These are phyloP conservation scores for Zalaria obscura DNA, from an alignment of 2,329 filamentous ascomycete species.

Conservation along the genomic window DNA sequence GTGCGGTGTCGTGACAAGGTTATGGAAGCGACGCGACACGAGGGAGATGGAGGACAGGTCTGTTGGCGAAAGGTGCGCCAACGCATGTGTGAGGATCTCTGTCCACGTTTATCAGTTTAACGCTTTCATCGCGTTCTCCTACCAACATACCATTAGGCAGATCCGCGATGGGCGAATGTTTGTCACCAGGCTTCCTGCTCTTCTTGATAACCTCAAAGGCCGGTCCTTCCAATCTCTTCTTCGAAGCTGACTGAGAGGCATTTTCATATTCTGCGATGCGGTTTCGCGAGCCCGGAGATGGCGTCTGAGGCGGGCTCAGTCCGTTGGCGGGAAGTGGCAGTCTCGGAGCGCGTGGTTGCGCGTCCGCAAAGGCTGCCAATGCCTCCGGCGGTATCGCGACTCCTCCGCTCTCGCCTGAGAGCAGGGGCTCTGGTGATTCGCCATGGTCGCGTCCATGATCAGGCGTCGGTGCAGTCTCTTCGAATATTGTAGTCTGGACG, in stretches of 20 bases:
- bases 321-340: slow-evolving; percentile 8
- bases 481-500: slow-evolving; percentile 22
- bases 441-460: slow-evolving; percentile 45
- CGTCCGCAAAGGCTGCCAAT: slow-evolving; percentile 13
- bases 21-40: slow-evolving; percentile 77
- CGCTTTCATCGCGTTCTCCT: no score
- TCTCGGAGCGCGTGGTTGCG: slow-evolving; percentile 2
- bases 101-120: slow-evolving; percentile 3
- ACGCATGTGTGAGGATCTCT: slow-evolving; percentile 86
- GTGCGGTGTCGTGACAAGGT: slow-evolving; percentile 76
- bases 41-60: slow-evolving; percentile 71
- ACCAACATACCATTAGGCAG: slow-evolving; percentile 66
- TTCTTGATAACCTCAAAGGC: slow-evolving; percentile 39
- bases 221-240: slow-evolving; percentile 26
- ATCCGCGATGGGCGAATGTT: slow-evolving; percentile 35
- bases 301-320: slow-evolving; percentile 14
- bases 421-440: slow-evolving; percentile 30
- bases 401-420: slow-evolving; percentile 20
- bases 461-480: slow-evolving; percentile 23
- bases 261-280: slow-evolving; percentile 43
- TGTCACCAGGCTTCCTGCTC: slow-evolving; percentile 26
- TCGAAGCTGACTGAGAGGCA: slow-evolving; percentile 22
- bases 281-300: slow-evolving; percentile 18
- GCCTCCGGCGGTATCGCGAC: slow-evolving; percentile 9
- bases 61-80: slow-evolving; percentile 78